phyloP scores from a whole-genome alignment of 2,329 filamentous ascomycete species.

The Cladosporium velox region DNA sequence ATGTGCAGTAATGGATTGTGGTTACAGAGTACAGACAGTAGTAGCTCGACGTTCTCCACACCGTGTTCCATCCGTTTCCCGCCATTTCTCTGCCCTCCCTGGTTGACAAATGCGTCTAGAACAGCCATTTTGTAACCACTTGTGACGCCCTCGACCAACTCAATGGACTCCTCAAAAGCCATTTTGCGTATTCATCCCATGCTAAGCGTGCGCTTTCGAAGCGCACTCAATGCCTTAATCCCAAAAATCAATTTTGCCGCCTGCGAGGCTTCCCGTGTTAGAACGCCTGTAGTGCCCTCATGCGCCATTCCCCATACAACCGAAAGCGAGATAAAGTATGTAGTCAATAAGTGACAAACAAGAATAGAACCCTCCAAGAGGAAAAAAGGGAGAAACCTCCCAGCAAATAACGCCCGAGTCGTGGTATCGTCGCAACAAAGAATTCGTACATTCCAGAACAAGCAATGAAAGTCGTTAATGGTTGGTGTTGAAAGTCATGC shows the following conservation, averaged over 20 bases:
- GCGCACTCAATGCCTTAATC: neutral
- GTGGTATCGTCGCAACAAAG: conserved; percentile 21
- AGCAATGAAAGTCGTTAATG: conserved; percentile 8
- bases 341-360: conserved; percentile 14
- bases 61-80: neutral
- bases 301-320: neutral
- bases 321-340: conserved; percentile 11
- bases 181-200: neutral
- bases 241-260: conserved; percentile 12
- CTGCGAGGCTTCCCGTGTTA: conserved; percentile 7
- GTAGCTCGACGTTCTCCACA: neutral
- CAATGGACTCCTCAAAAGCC: neutral
- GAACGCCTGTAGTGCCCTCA: neutral
- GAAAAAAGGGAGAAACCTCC: neutral
- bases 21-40: neutral
- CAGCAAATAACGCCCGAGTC: conserved; percentile 14
- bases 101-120: neutral
- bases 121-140: neutral
- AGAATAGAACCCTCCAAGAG: conserved; percentile 4
- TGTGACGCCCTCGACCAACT: neutral
- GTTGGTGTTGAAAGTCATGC: neutral
- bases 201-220: neutral
- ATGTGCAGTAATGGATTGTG: neutral
- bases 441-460: conserved; percentile 14
- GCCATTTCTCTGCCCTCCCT: neutral